A percentile compares a stretch with the other conserved stretches of the same genome.
Evolutionary conservation across 2,329 filamentous ascomycete species (phyloP).

Genomic region (Venturia pyrina): DNA sequence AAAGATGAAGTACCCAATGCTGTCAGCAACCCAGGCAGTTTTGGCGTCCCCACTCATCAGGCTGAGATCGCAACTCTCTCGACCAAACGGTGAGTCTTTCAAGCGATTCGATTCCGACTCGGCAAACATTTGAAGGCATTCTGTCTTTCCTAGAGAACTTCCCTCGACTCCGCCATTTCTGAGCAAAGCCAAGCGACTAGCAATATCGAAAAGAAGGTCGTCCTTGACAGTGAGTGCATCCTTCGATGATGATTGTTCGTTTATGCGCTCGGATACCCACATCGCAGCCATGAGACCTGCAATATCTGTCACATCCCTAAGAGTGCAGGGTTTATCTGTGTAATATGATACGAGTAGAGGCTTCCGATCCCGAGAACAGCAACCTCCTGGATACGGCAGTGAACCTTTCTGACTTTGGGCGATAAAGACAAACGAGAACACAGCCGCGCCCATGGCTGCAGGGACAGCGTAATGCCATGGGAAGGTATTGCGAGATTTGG

Average conservation of each 20-base stretch:
- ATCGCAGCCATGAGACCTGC: not conserved
- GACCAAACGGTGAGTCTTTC: not conserved
- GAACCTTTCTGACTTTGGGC: not conserved
- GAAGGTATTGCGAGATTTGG: not conserved
- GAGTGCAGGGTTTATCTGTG: not conserved
- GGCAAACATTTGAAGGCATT: not conserved
- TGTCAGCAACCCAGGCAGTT: not conserved
- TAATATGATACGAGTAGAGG: not conserved
- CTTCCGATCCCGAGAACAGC: not conserved
- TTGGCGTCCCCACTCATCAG: not conserved
- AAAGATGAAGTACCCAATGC: not conserved
- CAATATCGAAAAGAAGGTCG: not conserved
- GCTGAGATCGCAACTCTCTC: not conserved
- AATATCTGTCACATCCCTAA: not conserved
- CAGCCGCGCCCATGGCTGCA: not conserved
- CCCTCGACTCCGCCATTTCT: not conserved
- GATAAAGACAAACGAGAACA: not conserved
- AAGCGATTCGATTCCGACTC: not conserved
- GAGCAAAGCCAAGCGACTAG: not conserved
- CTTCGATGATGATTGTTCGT: not conserved
- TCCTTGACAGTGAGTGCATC: not conserved
- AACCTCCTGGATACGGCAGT: not conserved
- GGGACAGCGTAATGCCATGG: not conserved
- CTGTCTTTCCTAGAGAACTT: not conserved
- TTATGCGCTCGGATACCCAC: not conserved